Conservation (phyloP, 805 yeast species). For the Wickerhamomyces rabaulensis region DNA sequence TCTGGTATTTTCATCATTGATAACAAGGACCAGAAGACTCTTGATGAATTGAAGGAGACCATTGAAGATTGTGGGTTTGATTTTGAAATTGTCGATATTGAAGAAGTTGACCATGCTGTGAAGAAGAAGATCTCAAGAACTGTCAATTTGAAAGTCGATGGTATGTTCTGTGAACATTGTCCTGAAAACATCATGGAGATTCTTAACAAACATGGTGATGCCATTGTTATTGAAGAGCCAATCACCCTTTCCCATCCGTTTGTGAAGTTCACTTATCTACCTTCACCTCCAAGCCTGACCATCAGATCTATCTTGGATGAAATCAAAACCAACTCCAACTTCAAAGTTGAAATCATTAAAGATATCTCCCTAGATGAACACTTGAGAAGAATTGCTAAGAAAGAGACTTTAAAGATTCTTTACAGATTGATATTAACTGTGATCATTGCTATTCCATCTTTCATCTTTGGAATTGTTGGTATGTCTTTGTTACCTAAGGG, state of each 20-base stretch:
- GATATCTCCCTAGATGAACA: conserved; percentile 61
- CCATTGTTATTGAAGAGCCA: conserved; percentile 50
- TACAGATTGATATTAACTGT: conserved; percentile 44
- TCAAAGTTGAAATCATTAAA: conserved; percentile 49
- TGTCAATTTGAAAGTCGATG: conserved; percentile 50
- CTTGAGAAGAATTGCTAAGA: conserved; percentile 40
- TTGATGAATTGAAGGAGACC: conserved; percentile 40
- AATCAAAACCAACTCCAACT: conserved; percentile 39
- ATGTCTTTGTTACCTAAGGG: conserved; percentile 51
- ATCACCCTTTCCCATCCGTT: conserved; percentile 51
- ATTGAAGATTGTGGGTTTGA: conserved; percentile 66
- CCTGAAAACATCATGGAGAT: conserved; percentile 50
- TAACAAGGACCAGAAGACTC: conserved; percentile 28
- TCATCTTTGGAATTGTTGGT: conserved; percentile 62
- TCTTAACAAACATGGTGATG: conserved; percentile 48
- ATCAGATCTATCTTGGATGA: conserved; percentile 50
- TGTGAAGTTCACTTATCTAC: conserved; percentile 61
- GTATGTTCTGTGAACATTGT: conserved; percentile 70
- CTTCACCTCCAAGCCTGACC: conserved; percentile 47
- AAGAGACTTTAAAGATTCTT: conserved; percentile 42
- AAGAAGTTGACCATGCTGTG: conserved; percentile 42
- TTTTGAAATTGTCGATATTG: conserved; percentile 40
- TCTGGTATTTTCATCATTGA: conserved; percentile 58
- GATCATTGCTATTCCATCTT: conserved; percentile 59
- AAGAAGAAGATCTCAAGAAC: conserved; percentile 47